Percentiles rank a stretch among this genome's conserved stretches.
Evolutionary conservation across 2,329 filamentous ascomycete species (phyloP).

Genomic region (Diaporthe sp.): DNA sequence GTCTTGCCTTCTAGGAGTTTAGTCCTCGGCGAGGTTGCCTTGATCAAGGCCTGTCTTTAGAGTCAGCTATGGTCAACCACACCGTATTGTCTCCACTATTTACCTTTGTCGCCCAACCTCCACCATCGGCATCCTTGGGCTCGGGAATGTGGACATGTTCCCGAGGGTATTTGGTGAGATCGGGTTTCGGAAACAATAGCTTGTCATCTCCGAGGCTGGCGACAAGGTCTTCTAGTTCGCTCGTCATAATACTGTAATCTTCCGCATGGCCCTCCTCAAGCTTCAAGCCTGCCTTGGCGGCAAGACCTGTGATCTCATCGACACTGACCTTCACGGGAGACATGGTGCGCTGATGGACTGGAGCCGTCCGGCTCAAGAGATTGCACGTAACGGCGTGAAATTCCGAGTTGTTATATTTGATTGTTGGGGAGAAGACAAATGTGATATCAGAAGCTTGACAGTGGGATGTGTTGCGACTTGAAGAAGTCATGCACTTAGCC

Average conservation of each 20-base stretch:
- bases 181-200: conserved; percentile 23
- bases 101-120: conserved; percentile 29
- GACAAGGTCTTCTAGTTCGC: conserved; percentile 18
- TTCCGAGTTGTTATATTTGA: background rate
- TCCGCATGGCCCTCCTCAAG: conserved; percentile 25
- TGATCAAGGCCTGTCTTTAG: conserved; percentile 8
- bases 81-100: background rate
- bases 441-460: background rate
- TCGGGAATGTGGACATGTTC: conserved; percentile 20
- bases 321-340: conserved; percentile 9
- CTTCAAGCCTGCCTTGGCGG: conserved; percentile 24
- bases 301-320: conserved; percentile 25
- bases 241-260: conserved; percentile 25
- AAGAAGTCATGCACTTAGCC: background rate
- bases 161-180: conserved; percentile 27
- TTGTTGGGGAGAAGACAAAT: background rate
- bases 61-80: background rate
- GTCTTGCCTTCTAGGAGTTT: conserved; percentile 25
- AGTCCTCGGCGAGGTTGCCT: conserved; percentile 10
- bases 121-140: conserved; percentile 15
- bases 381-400: too few species aligned
- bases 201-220: conserved; percentile 26
- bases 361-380: too few species aligned
- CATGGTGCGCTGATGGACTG: background rate
- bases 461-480: background rate